Base-by-base conservation (phyloP, 2,329 filamentous ascomycete species). In the Alternaria ethzedia region DNA sequence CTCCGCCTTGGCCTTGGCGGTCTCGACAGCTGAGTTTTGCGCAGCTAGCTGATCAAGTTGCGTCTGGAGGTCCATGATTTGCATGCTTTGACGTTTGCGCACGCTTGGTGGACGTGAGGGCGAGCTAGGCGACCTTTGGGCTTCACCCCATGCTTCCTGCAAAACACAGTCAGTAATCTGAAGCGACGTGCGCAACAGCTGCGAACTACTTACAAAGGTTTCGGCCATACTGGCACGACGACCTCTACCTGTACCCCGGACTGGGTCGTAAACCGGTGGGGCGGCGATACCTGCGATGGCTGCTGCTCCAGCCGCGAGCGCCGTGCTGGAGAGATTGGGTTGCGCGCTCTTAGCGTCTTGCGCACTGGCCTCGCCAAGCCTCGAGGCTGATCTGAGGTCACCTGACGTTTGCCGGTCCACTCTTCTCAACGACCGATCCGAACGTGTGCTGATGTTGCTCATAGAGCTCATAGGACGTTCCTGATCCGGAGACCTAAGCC, bases 81-180 rank as follows among this genome's bases (percentile, higher is more conserved):
- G 95, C 90, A 98, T 95, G 86, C 95, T 98, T 82, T 97, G 96
- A 78, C 95, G 92, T 78, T 95, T 94, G 74, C 95, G 94, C 88
- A 99, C 92, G 85, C 94, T 97, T 77, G 94, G 93, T 74, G 96
- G 94, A 81, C 95, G 90, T 72, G 93, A 97, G 59, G 96, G 96
- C 75, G 96, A 98, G 75, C 91, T 90, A 76, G 95, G 94, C 79
- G 94, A 97, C 78, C 90, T 90, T 78, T 91, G 92, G 82, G 92
- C 93, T 83, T 97, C 93, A 83, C 95, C 95, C 85, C 89, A 94
- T 83, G 93, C 95, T 88, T 97, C 94, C 94, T 97, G 84, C 58
- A 74, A 57, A 73, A 70, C 17, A 66, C 57, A 63, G 70, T 77
- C 62, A 78, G 77, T 69, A 59, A 66, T 50, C 32, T 15, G 45